A percentile compares a stretch with the other conserved stretches of the same genome.
Conservation (phyloP, 495 filamentous ascomycete species). For the Hypoxylon intermedium region DNA sequence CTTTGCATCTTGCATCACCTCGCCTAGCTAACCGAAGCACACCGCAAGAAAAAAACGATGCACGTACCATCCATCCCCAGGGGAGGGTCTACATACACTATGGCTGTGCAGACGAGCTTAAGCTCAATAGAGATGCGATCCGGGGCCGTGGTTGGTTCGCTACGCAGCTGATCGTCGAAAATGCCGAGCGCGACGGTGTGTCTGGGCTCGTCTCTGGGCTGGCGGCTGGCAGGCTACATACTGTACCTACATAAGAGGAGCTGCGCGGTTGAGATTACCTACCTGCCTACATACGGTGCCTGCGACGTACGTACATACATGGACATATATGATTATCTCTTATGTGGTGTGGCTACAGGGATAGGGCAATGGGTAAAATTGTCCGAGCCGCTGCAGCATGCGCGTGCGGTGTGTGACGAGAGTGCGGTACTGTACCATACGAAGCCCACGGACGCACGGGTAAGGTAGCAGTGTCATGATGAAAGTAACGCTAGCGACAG, state of each 20-base stretch:
- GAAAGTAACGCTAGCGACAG: conserved; percentile 24
- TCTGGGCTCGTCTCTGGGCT: background rate
- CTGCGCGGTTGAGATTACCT: conserved; percentile 35
- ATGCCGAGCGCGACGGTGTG: background rate
- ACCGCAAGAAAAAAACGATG: conserved; percentile 34
- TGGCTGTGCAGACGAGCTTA: conserved; percentile 28
- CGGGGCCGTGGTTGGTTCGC: conserved; percentile 32
- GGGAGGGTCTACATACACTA: background rate
- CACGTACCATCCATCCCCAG: conserved; percentile 22
- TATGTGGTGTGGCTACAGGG: conserved; percentile 32
- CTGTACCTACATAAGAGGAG: background rate
- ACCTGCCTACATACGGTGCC: conserved; percentile 1
- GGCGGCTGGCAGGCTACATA: no score
- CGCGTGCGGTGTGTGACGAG: conserved; percentile 27
- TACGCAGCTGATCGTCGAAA: conserved; percentile 24
- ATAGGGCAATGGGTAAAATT: conserved; percentile 39
- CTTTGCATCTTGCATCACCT: conserved; percentile 22
- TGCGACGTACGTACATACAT: conserved; percentile 15
- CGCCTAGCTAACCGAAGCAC: conserved; percentile 22
- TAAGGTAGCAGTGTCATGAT: conserved; percentile 30
- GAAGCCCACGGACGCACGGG: conserved; percentile 30
- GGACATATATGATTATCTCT: conserved; percentile 34
- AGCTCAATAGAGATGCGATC: conserved; percentile 27
- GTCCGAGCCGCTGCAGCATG: conserved; percentile 42
- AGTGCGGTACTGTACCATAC: conserved; percentile 34